phyloP scores from a whole-genome alignment of 441 rosid genomes.

The Populus hybrid region DNA sequence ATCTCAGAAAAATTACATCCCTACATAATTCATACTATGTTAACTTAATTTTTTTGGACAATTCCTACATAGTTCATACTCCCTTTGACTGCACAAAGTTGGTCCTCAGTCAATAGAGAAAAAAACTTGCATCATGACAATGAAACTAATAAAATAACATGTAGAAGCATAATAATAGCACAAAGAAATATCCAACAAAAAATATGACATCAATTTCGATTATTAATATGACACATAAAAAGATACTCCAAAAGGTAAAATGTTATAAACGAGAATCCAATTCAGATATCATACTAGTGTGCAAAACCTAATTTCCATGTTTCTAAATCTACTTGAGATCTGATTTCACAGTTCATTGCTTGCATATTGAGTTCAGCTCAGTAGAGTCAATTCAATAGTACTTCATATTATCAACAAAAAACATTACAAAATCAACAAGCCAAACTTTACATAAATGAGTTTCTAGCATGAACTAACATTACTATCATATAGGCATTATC shows the following conservation, averaged over 20 bases:
- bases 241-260: background rate
- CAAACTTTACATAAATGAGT: background rate
- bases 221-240: background rate
- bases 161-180: background rate
- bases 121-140: background rate
- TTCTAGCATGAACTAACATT: background rate
- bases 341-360: background rate
- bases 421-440: background rate
- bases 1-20: background rate
- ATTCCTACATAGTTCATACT: background rate
- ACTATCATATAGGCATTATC: background rate
- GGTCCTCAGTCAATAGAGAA: background rate
- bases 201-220: background rate
- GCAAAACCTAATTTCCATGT: background rate
- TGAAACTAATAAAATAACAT: background rate
- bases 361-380: background rate
- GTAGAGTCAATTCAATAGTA: background rate
- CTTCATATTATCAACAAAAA: background rate
- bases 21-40: background rate
- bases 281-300: background rate
- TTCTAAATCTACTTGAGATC: background rate
- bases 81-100: background rate
- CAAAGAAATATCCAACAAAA: background rate
- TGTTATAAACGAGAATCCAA: background rate
- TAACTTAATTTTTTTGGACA: background rate